These are phyloP conservation scores for Magnusiomyces magnusii DNA, from an alignment of 1,139 yeast genomes.

Conservation along the genomic window DNA sequence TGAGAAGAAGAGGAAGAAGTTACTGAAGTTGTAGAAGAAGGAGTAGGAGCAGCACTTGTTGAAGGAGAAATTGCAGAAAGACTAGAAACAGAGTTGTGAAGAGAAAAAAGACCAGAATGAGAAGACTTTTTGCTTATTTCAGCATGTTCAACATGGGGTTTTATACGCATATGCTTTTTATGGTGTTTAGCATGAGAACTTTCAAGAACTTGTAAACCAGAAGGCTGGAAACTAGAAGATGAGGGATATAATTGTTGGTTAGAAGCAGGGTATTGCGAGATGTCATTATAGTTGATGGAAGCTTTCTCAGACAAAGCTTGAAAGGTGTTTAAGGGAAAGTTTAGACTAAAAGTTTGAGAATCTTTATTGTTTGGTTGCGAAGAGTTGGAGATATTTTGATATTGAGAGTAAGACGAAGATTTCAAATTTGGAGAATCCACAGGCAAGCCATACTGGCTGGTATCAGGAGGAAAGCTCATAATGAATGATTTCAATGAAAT, in stretches of 20 bases:
- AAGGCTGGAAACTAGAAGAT: neutral
- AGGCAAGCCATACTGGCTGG: neutral
- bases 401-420: no score
- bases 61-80: neutral
- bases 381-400: no score
- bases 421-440: neutral
- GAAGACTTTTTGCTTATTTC: neutral
- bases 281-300: neutral
- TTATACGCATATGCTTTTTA: neutral
- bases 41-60: neutral
- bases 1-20: neutral
- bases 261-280: neutral
- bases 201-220: neutral
- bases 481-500: no score
- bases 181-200: neutral
- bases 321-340: neutral
- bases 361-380: no score
- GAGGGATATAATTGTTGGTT: neutral
- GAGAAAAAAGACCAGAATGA: neutral
- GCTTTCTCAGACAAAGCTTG: neutral
- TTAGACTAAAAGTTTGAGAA: neutral
- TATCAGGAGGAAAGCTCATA: neutral
- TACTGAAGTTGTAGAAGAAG: neutral
- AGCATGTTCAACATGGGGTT: neutral
- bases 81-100: neutral